These are phyloP conservation scores for Boletus speciosus DNA, from an alignment of 768 basidiomycete species.

Conservation along the genomic window DNA sequence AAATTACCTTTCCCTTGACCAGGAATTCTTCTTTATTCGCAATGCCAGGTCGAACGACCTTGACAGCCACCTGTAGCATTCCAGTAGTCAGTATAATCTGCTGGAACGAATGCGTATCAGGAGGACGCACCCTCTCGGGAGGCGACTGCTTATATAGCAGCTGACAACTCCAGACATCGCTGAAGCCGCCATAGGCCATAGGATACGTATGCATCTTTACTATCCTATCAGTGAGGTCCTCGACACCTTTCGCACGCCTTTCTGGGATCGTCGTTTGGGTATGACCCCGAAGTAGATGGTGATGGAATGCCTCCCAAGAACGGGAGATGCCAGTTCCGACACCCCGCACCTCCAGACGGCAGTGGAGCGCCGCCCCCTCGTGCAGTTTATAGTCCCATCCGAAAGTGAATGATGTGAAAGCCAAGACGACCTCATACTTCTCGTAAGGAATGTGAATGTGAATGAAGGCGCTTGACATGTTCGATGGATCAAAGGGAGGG, in stretches of 20 bases:
- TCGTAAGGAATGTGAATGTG: not conserved
- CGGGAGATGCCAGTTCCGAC: not conserved
- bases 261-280: not conserved
- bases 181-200: conserved; percentile 28
- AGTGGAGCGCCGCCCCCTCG: too few relatives aligned
- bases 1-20: conserved; percentile 17
- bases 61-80: conserved; percentile 25
- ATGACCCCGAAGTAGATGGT: not conserved
- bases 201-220: conserved; percentile 18
- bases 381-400: too few relatives aligned
- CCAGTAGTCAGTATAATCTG: not conserved
- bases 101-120: not conserved
- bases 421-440: not conserved
- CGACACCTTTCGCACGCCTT: not conserved
- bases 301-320: not conserved
- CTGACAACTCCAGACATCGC: conserved; percentile 28
- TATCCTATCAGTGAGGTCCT: conserved; percentile 17
- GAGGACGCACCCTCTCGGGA: conserved; percentile 11
- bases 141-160: not conserved
- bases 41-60: conserved; percentile 16
- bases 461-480: not conserved
- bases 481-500: too few relatives aligned
- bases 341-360: not conserved
- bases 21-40: not conserved
- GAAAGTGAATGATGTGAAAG: too few relatives aligned